Base-by-base conservation (phyloP, 208 protist species). In the Trypanosoma cruzi region DNA sequence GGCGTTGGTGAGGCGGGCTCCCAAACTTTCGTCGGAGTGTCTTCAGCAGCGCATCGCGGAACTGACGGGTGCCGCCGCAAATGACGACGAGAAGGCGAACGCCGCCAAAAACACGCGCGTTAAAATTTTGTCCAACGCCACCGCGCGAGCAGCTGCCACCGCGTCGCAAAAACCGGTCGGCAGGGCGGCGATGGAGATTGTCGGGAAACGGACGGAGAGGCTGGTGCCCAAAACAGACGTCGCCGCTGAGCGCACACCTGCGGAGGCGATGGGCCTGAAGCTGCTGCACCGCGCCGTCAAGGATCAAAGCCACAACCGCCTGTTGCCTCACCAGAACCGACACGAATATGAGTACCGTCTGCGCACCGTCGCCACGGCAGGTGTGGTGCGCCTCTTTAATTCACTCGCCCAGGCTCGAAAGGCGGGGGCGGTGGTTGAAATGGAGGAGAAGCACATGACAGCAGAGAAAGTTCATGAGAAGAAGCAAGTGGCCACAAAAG, bases 301-400 rank as follows among this genome's bases (percentile, higher is more conserved):
- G 65, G 84, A 79, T 46, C 91, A 94, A 58, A 86, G 80, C 48
- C 77, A 96, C 77, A 90, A 90, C n/a, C 80, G 82, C 10, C 68
- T 93, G 16, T 58, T 96, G 18, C 83, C 84, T 0, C 79, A 87
- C 56, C 91, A 95, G 56, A 80, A 77, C 42, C 77, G 87, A 1
- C 91, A 94, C 64, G 91, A 96, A 73, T 96, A 96, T 70, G 91
- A 96, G 68, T 94, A 93, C 61, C 83, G 86, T 22, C 85, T 96
- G 4, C 91, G 91, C 42, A 77, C 75, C 5, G 75, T 94, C 20
- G 89, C 91, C 1, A 96, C 91, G 13, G 73, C 85, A 68, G 91
- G 91, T 52, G 87, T 94, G 0, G 91, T 96, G 61, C 86, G 86
- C 60, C 78, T 96, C 20, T 96, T 96, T 72, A 94, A 94, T 64